Conservation (phyloP, 2,329 filamentous ascomycete species). For the Exophiala phaeomuriformis region DNA sequence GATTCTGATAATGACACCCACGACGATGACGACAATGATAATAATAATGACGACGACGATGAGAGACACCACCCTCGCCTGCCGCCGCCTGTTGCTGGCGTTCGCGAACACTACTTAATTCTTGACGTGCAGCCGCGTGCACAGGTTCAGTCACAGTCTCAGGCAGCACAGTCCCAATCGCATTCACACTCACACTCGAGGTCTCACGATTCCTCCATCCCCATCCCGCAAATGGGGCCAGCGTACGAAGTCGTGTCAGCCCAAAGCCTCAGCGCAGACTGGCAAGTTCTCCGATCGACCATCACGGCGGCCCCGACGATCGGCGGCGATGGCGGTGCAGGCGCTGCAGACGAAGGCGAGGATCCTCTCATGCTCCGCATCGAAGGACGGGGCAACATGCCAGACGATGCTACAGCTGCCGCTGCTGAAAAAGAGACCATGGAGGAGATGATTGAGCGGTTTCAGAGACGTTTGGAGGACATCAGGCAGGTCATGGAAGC, state of each 20-base stretch:
- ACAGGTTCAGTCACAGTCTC: conserved; percentile 35
- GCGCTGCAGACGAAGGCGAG: conserved; percentile 44
- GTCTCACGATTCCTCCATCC: neutral
- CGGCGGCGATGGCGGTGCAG: conserved; percentile 45
- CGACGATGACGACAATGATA: conserved; percentile 23
- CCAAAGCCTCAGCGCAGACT: conserved; percentile 65
- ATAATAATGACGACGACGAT: conserved; percentile 8
- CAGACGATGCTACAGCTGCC: conserved; percentile 27
- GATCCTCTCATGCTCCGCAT: conserved; percentile 40
- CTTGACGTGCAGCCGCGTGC: conserved; percentile 44
- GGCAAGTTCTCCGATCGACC: conserved; percentile 55
- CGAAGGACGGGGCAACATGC: conserved; percentile 30
- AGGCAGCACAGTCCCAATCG: conserved; percentile 43
- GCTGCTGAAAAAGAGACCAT: conserved; percentile 30
- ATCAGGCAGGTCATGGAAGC: conserved; percentile 35
- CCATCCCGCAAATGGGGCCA: neutral
- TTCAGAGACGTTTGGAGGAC: conserved; percentile 39
- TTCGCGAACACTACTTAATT: conserved; percentile 51
- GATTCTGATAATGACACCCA: neutral
- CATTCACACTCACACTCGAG: neutral
- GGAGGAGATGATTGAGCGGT: conserved; percentile 43
- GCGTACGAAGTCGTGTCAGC: conserved; percentile 54
- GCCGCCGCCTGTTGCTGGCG: conserved; percentile 41
- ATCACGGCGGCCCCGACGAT: conserved; percentile 58
- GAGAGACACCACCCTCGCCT: conserved; percentile 33